A percentile compares a stretch with the other conserved stretches of the same genome.
These are phyloP conservation scores for Knoxia roxburghii DNA, from an alignment of 257 asterid genomes.

Conservation along the genomic window DNA sequence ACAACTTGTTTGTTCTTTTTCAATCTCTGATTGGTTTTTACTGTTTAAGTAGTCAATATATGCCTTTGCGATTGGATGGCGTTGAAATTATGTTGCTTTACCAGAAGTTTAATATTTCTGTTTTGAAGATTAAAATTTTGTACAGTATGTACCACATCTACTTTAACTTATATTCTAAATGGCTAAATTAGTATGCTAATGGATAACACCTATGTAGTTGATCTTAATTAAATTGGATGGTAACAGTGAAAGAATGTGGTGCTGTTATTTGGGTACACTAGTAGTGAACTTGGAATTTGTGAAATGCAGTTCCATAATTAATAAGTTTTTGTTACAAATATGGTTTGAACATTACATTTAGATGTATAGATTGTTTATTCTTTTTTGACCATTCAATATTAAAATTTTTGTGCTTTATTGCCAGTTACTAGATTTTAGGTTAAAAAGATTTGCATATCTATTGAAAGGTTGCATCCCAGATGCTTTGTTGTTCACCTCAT, in stretches of 20 bases:
- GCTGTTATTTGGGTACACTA: background rate
- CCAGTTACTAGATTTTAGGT: conserved; percentile 1
- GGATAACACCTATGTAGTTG: too few relatives aligned
- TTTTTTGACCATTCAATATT: too few relatives aligned
- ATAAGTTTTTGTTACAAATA: background rate
- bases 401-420: background rate
- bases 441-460: too few relatives aligned
- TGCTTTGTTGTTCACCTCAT: background rate
- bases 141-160: too few relatives aligned
- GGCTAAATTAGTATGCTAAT: too few relatives aligned
- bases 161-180: too few relatives aligned
- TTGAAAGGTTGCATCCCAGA: background rate
- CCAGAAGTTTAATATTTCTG: background rate
- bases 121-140: background rate
- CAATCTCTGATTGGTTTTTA: background rate
- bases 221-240: background rate
- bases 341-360: background rate
- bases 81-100: background rate
- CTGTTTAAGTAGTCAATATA: background rate
- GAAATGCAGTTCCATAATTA: background rate
- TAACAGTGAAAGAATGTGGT: background rate
- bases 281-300: background rate
- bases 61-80: background rate
- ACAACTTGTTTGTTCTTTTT: background rate
- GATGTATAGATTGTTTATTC: background rate